phyloP scores from a whole-genome alignment of 208 protist species.

The Acanthamoeba castellanii region DNA sequence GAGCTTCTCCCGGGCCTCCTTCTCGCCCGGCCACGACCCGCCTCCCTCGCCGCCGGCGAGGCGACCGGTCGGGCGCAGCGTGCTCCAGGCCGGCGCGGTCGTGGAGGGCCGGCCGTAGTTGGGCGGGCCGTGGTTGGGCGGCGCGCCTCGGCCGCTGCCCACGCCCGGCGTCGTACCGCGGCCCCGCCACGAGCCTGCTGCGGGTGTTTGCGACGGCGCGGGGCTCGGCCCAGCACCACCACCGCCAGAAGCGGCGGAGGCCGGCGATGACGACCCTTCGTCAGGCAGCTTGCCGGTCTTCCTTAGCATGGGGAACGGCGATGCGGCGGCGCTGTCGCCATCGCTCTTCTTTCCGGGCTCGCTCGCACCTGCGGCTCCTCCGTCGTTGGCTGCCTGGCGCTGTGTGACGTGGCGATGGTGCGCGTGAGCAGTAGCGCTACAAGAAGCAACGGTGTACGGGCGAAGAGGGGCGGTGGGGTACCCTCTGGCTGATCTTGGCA shows the following conservation, averaged over 20 bases:
- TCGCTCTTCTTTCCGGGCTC: neutral
- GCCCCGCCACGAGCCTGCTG: neutral
- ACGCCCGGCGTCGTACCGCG: neutral
- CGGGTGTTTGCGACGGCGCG: too few relatives aligned
- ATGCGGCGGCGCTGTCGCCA: neutral
- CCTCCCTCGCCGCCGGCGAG: neutral
- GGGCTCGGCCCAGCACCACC: neutral
- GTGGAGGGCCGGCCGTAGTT: neutral
- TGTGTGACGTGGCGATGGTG: neutral
- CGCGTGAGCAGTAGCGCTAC: neutral
- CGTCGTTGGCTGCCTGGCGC: neutral
- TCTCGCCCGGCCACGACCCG: neutral
- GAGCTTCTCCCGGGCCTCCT: conserved; percentile 43
- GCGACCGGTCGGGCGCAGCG: neutral
- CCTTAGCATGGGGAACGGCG: neutral
- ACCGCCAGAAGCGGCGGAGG: neutral
- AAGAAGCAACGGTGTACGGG: neutral
- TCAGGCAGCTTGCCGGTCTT: neutral
- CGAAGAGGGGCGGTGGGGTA: neutral
- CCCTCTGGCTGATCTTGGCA: neutral
- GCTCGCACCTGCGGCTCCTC: neutral
- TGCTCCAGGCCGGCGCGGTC: neutral
- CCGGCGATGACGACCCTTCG: neutral
- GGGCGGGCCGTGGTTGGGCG: neutral
- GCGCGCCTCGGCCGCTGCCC: neutral